Percentiles rank a stretch among this genome's conserved stretches.
phyloP scores from a whole-genome alignment of 2,329 filamentous ascomycete genomes.

The Aspergillus sp. region DNA sequence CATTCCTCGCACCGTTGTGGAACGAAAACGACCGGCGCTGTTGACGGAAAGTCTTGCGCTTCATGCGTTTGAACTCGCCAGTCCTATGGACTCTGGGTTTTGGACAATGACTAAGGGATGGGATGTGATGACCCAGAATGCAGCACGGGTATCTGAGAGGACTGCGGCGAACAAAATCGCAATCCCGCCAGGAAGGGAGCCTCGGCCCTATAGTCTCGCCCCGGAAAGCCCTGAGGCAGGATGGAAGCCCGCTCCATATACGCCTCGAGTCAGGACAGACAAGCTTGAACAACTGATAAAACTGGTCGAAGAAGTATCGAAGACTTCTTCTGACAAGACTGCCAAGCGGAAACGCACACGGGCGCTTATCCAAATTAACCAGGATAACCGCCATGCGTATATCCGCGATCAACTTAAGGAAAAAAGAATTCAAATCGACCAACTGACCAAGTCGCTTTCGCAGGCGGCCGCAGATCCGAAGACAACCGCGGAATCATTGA shows the following conservation, averaged over 20 bases:
- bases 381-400: conserved; percentile 19
- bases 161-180: conserved; percentile 20
- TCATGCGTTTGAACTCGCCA: conserved; percentile 48
- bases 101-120: conserved; percentile 20
- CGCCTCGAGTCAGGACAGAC: conserved; percentile 30
- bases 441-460: conserved; percentile 16
- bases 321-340: conserved; percentile 2
- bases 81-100: conserved; percentile 26
- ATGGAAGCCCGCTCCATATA: conserved; percentile 13
- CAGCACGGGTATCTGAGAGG: conserved; percentile 23
- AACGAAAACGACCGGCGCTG: conserved; percentile 52
- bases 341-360: conserved; percentile 13
- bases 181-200: conserved; percentile 25
- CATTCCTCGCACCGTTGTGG: conserved; percentile 54
- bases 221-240: conserved; percentile 13
- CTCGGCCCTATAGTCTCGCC: conserved; percentile 15
- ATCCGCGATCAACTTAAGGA: conserved; percentile 11
- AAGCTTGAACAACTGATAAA: conserved; percentile 28
- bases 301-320: conserved; percentile 7
- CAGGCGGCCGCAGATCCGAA: conserved; percentile 20
- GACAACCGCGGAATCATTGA: conserved; percentile 11
- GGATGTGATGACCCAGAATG: conserved; percentile 17
- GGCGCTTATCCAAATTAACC: conserved; percentile 13
- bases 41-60: conserved; percentile 49
- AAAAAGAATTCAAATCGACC: conserved; percentile 21